A percentile compares a stretch with the other conserved stretches of the same genome.
Conservation (phyloP, 352 stramenopile species). For the Phytophthora idaei region DNA sequence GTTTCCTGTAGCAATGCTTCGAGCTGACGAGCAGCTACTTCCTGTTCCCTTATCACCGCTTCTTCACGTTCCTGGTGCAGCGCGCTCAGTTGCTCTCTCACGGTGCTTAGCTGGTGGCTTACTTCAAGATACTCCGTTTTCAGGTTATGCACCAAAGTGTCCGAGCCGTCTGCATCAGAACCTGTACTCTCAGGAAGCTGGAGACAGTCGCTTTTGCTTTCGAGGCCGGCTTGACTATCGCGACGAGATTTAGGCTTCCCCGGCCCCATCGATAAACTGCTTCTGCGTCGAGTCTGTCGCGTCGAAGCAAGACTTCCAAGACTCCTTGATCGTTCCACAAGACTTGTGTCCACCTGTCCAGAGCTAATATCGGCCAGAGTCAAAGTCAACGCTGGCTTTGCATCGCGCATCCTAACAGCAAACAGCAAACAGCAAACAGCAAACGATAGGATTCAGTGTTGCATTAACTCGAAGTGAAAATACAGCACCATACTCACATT, state of each 20-base stretch:
- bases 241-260: constrained; percentile 21
- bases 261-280: constrained; percentile 30
- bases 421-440: neutral
- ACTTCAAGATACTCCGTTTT: constrained; percentile 41
- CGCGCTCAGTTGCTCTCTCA: constrained; percentile 24
- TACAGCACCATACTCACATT: constrained; percentile 25
- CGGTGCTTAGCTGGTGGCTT: constrained; percentile 33
- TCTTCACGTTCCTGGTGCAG: constrained; percentile 24
- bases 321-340: constrained; percentile 29
- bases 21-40: constrained; percentile 27
- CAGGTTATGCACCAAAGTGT: constrained; percentile 30
- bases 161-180: constrained; percentile 8
- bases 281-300: constrained; percentile 28
- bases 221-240: constrained; percentile 16
- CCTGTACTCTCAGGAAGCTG: constrained; percentile 26
- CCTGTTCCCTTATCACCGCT: constrained; percentile 19
- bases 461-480: neutral
- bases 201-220: constrained; percentile 29
- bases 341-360: constrained; percentile 7
- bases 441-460: neutral
- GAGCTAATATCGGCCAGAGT: constrained; percentile 47
- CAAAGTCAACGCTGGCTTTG: constrained; percentile 46
- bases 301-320: constrained; percentile 16
- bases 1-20: constrained; percentile 34
- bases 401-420: constrained; percentile 48